Evolutionary conservation across 805 yeast genomes (phyloP), one percentile per base, ranked within the genome.

Genomic region (Yamadazyma phyllophila): DNA sequence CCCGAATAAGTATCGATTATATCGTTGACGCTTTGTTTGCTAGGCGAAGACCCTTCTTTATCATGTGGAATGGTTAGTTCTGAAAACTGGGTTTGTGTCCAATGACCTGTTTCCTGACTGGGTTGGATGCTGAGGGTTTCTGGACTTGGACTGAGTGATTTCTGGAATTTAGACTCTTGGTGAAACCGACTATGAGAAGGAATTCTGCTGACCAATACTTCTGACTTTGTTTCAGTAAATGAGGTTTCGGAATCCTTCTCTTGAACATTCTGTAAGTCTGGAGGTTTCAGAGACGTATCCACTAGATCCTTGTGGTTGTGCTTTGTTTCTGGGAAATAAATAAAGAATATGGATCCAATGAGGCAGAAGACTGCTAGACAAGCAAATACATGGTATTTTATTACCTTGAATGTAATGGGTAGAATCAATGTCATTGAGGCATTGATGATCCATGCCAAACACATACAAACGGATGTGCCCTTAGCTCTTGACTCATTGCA

Each of bases 251-350:
- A 6, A 6, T 20, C 24, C 3, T 20, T 20, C 6, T 20, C 24
- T 20, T 3, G 24, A 4, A 20, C 24, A 20, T 20, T 20, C 24
- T 20, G 6, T 20, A 6, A 20, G 6, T 20, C 6, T 6, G 6
- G 6, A 20, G 24, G 6, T 4, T 20, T 20, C 24, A 20, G 24
- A 3, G 24, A 20, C 3, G 24, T 20, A 7, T 26, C 31, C 2
- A 12, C 29, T 15, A 16, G 63, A 45, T 44, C 33, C 10, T 11
- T 10, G 9, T 26, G 14, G 11, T 17, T 29, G 1, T 56, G 63
- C 50, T 59, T 62, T 0, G 82, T 76, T 51, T 78, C 82, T 4
- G 79, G 80, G 45, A 76, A 70, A 39, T 46, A 51, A 29, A 66
- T 17, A 5, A 65, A 50, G 7, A 73, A 58, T 0, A 63, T 14